Conservation (phyloP, 2,329 filamentous ascomycete species). For the Diaporthe amygdali region DNA sequence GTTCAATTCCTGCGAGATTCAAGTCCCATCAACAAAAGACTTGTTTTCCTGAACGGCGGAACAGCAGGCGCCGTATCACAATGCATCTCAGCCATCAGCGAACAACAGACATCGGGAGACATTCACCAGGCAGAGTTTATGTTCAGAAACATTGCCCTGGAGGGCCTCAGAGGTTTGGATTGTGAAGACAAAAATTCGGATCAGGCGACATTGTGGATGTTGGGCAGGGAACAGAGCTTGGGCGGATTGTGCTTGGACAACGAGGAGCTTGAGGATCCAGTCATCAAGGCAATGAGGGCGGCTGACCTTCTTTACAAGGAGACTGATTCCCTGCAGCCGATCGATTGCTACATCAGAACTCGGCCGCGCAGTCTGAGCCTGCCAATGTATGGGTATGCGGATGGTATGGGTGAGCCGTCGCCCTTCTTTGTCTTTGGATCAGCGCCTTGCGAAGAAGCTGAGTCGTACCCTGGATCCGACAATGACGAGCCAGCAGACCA, state of each 20-base stretch:
- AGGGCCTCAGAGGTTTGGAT: constrained; percentile 40
- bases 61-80: constrained; percentile 57
- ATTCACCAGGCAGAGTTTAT: constrained; percentile 53
- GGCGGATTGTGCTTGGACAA: constrained; percentile 23
- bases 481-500: background rate
- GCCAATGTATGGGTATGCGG: constrained; percentile 50
- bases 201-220: constrained; percentile 3
- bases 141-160: constrained; percentile 56
- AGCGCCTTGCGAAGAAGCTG: constrained; percentile 20
- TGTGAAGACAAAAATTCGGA: constrained; percentile 14
- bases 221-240: constrained; percentile 23
- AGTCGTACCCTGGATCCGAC: background rate
- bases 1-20: constrained; percentile 55
- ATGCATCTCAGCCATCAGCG: constrained; percentile 60
- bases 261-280: constrained; percentile 48
- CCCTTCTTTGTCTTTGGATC: constrained; percentile 56
- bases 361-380: constrained; percentile 56
- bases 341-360: constrained; percentile 42
- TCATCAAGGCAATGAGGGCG: constrained; percentile 60
- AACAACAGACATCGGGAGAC: constrained; percentile 56
- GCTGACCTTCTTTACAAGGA: constrained; percentile 62
- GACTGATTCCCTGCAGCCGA: constrained; percentile 59
- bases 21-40: constrained; percentile 50
- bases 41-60: constrained; percentile 67
- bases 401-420: constrained; percentile 48